phyloP scores from a whole-genome alignment of 2,329 filamentous ascomycete species.

The Gnomoniopsis sp. region DNA sequence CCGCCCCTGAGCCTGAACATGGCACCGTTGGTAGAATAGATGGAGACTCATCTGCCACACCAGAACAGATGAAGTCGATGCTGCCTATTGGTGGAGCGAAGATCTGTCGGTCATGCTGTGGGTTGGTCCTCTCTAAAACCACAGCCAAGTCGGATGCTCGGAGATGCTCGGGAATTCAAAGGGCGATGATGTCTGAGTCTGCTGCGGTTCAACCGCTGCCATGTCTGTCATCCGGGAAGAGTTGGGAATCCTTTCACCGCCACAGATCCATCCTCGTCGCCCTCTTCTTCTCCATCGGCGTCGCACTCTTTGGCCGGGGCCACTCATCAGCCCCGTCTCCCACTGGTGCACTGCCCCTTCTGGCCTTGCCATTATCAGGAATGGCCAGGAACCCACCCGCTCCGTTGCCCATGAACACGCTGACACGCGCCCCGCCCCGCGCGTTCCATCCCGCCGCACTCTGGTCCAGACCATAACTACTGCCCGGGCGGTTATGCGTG shows the following conservation, averaged over 20 bases:
- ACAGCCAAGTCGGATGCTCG: too few species aligned
- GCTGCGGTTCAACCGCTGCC: background rate
- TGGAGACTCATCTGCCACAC: too few species aligned
- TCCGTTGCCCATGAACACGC: slow-evolving; percentile 51
- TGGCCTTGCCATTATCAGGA: slow-evolving; percentile 30
- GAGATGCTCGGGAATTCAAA: too few species aligned
- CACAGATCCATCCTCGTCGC: slow-evolving; percentile 39
- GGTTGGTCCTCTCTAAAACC: too few species aligned
- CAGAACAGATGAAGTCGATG: too few species aligned
- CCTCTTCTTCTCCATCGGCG: slow-evolving; percentile 31
- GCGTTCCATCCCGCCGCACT: slow-evolving; percentile 51
- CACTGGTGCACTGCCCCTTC: slow-evolving; percentile 17
- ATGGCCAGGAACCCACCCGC: slow-evolving; percentile 52
- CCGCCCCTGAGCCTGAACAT: too few species aligned
- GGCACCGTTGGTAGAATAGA: too few species aligned
- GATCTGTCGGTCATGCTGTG: too few species aligned
- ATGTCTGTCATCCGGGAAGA: too few species aligned
- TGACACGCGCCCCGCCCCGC: slow-evolving; percentile 47
- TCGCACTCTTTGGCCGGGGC: slow-evolving; percentile 41
- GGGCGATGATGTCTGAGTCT: too few species aligned
- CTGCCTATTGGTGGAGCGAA: too few species aligned
- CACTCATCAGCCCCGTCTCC: slow-evolving; percentile 33
- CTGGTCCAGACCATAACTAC: slow-evolving; percentile 55
- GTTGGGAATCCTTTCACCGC: slow-evolving; percentile 26
- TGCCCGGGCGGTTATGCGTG: slow-evolving; percentile 41